A percentile compares a stretch with the other conserved stretches of the same genome.
Conservation (phyloP, 345 rosid species). For the Psidium friedrichsthalianum region DNA sequence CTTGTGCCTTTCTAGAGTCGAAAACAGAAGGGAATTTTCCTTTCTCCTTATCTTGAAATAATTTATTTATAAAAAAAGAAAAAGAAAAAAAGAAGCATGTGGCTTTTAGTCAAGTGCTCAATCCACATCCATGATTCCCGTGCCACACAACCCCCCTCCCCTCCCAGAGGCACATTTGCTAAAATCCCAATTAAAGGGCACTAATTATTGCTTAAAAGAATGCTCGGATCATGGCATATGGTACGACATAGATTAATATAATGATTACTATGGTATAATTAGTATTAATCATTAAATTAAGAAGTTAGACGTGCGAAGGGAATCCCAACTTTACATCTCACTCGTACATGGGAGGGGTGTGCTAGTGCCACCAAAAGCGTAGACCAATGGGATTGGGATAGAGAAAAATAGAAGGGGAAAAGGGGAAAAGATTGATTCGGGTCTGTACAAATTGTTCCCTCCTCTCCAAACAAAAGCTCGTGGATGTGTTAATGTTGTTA, state of each 20-base stretch:
- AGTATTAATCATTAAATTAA: not conserved
- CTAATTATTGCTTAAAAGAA: not conserved
- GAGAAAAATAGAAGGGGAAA: not conserved
- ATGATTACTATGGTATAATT: not conserved
- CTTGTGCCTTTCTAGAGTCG: too few relatives aligned
- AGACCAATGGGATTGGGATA: constrained; percentile 19
- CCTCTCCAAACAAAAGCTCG: constrained; percentile 37
- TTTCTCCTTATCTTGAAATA: too few relatives aligned
- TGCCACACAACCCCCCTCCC: not conserved
- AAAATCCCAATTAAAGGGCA: not conserved
- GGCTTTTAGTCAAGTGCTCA: too few relatives aligned
- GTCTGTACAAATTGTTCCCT: constrained; percentile 33
- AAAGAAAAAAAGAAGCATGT: too few relatives aligned
- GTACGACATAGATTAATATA: not conserved
- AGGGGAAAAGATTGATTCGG: not conserved
- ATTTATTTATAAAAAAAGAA: too few relatives aligned
- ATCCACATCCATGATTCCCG: too few relatives aligned
- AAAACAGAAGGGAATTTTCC: too few relatives aligned
- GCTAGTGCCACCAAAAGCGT: constrained; percentile 29
- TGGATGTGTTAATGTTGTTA: constrained; percentile 9
- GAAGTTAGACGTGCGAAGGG: not conserved
- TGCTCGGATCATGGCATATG: not conserved
- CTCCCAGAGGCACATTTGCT: not conserved
- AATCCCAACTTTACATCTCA: constrained; percentile 19
- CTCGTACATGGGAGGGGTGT: not conserved